Conservation (phyloP, 2,329 filamentous ascomycete species). For the Paraphaeosphaeria sporulosa region DNA sequence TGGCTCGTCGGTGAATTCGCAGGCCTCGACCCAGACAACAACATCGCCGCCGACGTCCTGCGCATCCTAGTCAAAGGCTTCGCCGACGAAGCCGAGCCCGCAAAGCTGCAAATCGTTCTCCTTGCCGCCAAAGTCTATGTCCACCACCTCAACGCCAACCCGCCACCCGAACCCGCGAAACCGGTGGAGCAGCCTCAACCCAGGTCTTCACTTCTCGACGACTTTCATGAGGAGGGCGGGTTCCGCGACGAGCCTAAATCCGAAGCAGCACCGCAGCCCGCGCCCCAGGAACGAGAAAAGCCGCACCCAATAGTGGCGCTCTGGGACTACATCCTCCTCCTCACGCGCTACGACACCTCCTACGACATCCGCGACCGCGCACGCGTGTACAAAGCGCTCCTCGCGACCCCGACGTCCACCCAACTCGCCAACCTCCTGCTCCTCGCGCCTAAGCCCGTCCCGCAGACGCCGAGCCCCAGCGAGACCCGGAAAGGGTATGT, state of each 20-base stretch:
- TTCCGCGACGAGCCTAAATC: conserved; percentile 39
- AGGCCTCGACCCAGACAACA: conserved; percentile 78
- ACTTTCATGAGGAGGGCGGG: conserved; percentile 44
- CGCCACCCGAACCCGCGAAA: conserved; percentile 47
- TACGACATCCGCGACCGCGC: conserved; percentile 94
- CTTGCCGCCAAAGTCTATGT: conserved; percentile 97
- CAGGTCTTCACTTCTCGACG: conserved; percentile 32
- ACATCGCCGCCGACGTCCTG: conserved; percentile 91
- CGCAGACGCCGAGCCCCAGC: conserved; percentile 87
- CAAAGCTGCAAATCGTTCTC: conserved; percentile 89
- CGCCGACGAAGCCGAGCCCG: conserved; percentile 80
- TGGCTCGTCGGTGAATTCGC: conserved; percentile 98
- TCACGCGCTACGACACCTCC: conserved; percentile 91
- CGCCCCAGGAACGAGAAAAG: conserved; percentile 48
- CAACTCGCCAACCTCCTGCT: conserved; percentile 91
- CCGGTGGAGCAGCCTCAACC: conserved; percentile 34
- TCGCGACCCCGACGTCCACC: conserved; percentile 74
- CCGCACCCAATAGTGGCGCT: conserved; percentile 76
- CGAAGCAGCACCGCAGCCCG: conserved; percentile 15
- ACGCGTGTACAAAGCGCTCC: conserved; percentile 84
- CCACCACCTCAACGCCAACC: conserved; percentile 77
- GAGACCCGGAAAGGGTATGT: conserved; percentile 80
- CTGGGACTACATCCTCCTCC: conserved; percentile 83
- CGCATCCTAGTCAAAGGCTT: conserved; percentile 89
- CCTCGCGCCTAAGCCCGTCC: conserved; percentile 91